Evolutionary conservation across 2,329 filamentous ascomycete genomes (phyloP), one percentile per base, ranked within the genome.

Genomic region (Aspergillus chevalieri): DNA sequence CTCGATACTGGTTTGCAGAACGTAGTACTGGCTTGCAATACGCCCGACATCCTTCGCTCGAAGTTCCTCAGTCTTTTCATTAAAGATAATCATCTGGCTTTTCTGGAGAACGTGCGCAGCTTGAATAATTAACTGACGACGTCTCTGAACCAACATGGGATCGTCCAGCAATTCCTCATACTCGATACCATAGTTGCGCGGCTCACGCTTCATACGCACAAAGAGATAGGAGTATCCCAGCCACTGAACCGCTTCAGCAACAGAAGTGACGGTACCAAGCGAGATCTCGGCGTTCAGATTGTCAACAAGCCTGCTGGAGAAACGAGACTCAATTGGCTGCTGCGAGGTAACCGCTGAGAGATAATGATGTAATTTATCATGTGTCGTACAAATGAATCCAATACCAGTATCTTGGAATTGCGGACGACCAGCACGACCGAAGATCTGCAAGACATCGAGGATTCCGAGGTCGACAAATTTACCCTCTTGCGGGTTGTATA

Each of bases 31-130:
- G 67, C 92, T 97, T 14, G 93, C 93, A 66, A 98, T 98, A 14
- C 93, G 85, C 3, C 93, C 93, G 46, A 97, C 86, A 61, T 98
- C 92, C 67, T 98, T 98, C 52, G 90, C 87, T 51, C 89, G 84
- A 7, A 98, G 80, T 61, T 96, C 92, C 58, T 96, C 92, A 0
- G 92, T 98, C 15, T 78, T 82, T 64, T 97, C 93, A 57, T 98
- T 96, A 75, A 92, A 98, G 49, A 98, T 93, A 62, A 98, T 93
- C 94, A 98, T 98, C 70, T 98, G 93, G 59, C 89, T 95, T 63
- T 91, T 81, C 64, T 96, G 91, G 41, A 98, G 74, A 4, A 89
- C 87, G 41, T 85, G 80, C 0, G 93, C 93, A 21, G 93, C 93
- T 60, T 95, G 85, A 42, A 95, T 90, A 47, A 93, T 86, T 47